Conservation (phyloP, 768 basidiomycete genomes). For the Tulasnella sp. region DNA sequence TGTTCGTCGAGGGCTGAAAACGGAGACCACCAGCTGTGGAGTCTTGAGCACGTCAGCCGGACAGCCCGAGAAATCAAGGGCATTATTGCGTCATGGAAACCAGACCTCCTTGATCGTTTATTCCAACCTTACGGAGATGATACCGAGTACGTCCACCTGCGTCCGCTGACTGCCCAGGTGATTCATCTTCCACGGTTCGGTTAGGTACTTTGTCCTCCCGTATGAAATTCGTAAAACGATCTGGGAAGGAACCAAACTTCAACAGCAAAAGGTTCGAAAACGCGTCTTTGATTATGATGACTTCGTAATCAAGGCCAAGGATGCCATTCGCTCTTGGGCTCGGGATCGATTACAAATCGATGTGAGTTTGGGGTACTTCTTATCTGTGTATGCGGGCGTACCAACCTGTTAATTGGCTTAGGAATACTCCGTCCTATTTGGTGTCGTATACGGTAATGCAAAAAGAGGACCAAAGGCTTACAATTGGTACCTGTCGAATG, state of each 20-base stretch:
- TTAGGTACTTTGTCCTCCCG: background rate
- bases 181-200: no score
- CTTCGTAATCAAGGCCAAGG: no score
- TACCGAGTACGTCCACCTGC: no score
- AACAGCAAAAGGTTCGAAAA: no score
- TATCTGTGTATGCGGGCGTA: no score
- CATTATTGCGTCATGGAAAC: background rate
- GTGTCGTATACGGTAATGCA: background rate
- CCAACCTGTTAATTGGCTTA: background rate
- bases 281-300: no score
- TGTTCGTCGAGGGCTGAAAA: background rate
- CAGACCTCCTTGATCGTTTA: background rate
- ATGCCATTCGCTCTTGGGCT: no score
- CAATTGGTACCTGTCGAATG: background rate
- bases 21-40: background rate
- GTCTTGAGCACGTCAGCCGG: background rate
- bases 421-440: background rate
- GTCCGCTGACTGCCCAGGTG: no score
- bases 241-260: background rate
- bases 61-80: background rate
- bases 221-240: background rate
- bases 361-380: no score
- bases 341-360: no score
- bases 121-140: background rate
- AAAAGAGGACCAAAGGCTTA: background rate